These are phyloP conservation scores for Puccinia polysora DNA, from an alignment of 1,284 basidiomycete species.

Conservation along the genomic window DNA sequence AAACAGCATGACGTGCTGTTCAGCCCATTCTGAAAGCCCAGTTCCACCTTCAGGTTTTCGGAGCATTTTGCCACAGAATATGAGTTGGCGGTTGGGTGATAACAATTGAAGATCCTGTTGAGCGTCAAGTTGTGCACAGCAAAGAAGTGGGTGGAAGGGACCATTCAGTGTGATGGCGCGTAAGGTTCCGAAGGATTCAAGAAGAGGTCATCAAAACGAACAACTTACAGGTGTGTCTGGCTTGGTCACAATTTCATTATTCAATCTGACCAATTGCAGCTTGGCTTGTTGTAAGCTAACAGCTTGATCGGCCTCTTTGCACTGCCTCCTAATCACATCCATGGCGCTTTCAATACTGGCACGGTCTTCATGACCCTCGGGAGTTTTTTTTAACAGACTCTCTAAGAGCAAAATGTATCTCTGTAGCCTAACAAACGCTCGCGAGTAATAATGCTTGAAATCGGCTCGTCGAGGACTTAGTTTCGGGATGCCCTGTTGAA, in stretches of 20 bases:
- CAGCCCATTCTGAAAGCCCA: slow-evolving; percentile 64
- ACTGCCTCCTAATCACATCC: slow-evolving; percentile 75
- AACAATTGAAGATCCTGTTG: slow-evolving; percentile 37
- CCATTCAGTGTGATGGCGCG: background rate
- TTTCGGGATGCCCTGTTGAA: slow-evolving; percentile 25
- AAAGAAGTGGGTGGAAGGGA: no score
- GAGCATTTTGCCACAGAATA: slow-evolving; percentile 73
- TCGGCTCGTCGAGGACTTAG: slow-evolving; percentile 66
- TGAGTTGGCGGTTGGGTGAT: slow-evolving; percentile 31
- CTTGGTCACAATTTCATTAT: slow-evolving; percentile 30
- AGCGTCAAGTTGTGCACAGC: background rate
- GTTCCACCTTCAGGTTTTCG: slow-evolving; percentile 70
- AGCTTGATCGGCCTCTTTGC: slow-evolving; percentile 48
- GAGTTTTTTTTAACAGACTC: slow-evolving; percentile 76
- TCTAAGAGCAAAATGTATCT: slow-evolving; percentile 82
- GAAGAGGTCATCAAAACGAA: background rate
- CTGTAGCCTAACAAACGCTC: slow-evolving; percentile 81
- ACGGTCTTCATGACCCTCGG: slow-evolving; percentile 69
- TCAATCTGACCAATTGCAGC: slow-evolving; percentile 7
- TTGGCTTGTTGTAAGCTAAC: slow-evolving; percentile 40
- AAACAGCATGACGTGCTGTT: slow-evolving; percentile 79
- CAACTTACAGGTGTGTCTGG: slow-evolving; percentile 35
- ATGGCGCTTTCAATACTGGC: slow-evolving; percentile 74
- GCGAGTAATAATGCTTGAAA: slow-evolving; percentile 75
- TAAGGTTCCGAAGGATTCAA: background rate